phyloP scores from a whole-genome alignment of 2,329 filamentous ascomycete species.

The Ascochyta fabae region DNA sequence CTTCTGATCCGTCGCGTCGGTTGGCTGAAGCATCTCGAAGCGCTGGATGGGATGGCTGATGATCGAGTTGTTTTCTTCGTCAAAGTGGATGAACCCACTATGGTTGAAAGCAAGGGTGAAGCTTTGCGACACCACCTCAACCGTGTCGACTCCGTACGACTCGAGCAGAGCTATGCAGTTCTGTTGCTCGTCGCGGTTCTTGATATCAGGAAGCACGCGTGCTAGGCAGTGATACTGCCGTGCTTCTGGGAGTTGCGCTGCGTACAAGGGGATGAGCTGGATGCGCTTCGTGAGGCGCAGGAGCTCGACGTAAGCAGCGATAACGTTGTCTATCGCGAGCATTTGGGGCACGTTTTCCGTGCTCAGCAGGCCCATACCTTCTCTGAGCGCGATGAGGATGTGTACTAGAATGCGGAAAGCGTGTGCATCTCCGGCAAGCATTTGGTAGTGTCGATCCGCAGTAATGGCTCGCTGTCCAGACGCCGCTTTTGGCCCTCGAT shows the following conservation, averaged over 20 bases:
- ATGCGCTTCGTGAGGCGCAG: conserved; percentile 75
- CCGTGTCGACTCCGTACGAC: conserved; percentile 73
- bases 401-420: conserved; percentile 55
- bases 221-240: conserved; percentile 75
- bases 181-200: conserved; percentile 68
- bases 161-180: conserved; percentile 76
- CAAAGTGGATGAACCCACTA: conserved; percentile 37
- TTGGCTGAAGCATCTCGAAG: conserved; percentile 59
- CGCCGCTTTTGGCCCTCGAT: conserved; percentile 27
- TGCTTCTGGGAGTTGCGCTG: conserved; percentile 72
- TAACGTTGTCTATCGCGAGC: conserved; percentile 70
- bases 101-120: conserved; percentile 52
- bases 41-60: conserved; percentile 37
- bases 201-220: conserved; percentile 76
- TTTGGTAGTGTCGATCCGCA: conserved; percentile 36
- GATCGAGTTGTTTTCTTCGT: conserved; percentile 21
- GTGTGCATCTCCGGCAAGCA: conserved; percentile 50
- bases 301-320: conserved; percentile 82
- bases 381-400: conserved; percentile 67
- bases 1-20: conserved; percentile 43
- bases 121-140: conserved; percentile 76
- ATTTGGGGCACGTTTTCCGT: conserved; percentile 24
- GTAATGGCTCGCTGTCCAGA: conserved; percentile 27
- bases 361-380: conserved; percentile 52
- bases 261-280: conserved; percentile 86